Conservation (phyloP, 1,284 basidiomycete genomes). For the Anthracocystis setariae region DNA sequence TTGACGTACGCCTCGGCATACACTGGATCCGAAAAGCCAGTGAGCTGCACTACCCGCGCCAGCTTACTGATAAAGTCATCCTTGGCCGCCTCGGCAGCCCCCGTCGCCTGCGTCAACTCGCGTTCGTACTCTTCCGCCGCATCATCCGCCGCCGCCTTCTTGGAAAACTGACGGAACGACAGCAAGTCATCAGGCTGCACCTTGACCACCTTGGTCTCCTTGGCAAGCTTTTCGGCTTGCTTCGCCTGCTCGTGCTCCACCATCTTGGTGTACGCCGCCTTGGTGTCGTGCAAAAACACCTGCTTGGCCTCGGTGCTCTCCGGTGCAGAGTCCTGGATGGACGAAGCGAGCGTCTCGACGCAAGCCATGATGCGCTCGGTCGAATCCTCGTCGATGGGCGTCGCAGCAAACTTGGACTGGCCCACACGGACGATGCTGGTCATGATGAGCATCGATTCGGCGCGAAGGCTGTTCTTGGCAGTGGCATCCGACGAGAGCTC, state of each 20-base stretch:
- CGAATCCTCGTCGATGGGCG: constrained; percentile 97
- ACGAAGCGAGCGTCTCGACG: constrained; percentile 82
- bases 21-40: constrained; percentile 97
- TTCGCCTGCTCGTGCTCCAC: constrained; percentile 76
- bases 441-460: constrained; percentile 99
- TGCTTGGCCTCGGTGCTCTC: constrained; percentile 77
- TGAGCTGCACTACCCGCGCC: constrained; percentile 92
- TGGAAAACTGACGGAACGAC: constrained; percentile 91
- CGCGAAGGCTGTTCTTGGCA: constrained; percentile 73
- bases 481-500: constrained; percentile 76
- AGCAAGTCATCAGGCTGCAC: constrained; percentile 94
- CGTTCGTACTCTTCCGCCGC: constrained; percentile 77
- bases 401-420: constrained; percentile 91
- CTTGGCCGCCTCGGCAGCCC: constrained; percentile 77
- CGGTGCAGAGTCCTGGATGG: constrained; percentile 43
- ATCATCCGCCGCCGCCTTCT: constrained; percentile 76
- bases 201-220: constrained; percentile 77
- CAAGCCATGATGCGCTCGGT: constrained; percentile 96
- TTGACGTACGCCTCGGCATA: constrained; percentile 99
- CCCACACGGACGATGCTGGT: constrained; percentile 94
- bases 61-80: constrained; percentile 98
- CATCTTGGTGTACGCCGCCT: constrained; percentile 93
- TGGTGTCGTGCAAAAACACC: constrained; percentile 92
- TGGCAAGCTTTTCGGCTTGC: constrained; percentile 83
- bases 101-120: constrained; percentile 90